Evolutionary conservation across 345 rosid genomes (phyloP), one percentile per base, ranked within the genome.

Genomic region (Mangifera indica): DNA sequence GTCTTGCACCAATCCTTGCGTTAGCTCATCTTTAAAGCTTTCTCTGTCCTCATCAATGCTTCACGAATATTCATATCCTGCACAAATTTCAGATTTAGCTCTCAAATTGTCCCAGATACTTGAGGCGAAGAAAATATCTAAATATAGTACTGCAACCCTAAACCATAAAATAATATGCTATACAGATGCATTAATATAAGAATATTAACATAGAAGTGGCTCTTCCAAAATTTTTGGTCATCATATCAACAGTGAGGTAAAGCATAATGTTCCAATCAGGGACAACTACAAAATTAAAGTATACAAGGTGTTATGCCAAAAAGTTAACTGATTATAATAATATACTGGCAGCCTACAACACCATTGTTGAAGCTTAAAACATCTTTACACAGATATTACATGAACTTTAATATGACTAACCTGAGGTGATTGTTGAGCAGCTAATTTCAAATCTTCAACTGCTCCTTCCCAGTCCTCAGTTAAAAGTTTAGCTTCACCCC

Each of bases 381-480:
- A 40, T 21, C 20, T 10, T 17, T 2, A 63, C 37, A 26, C 1
- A 40, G 44, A 59, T 60, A 22, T n/a, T 13, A 9, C 32, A 44
- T 63, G 22, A 60, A 58, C 22, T 42, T 72, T 20, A 53, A 40
- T 25, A 24, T 26, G 20, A 79, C 88, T 53, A 81, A 95, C 97
- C 96, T 93, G 97, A 63, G 98, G 93, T 32, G 93, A 91, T 67
- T 70, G 75, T 78, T 93, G 88, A 77, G 98, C 96, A 11, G 96
- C 99, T 42, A 87, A 74, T 74, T 91, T 91, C 54, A 93, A 75
- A 83, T 96, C 99, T 53, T 85, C 90, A 63, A 96, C 92, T 37
- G 99, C 99, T 77, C 99, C 99, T 87, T 93, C 98, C 94, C 94
- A 93, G 71, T 96, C 98, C 84, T 96, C 99, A 3, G 80, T 80